Evolutionary conservation across 2,329 filamentous ascomycete genomes (phyloP), one percentile per base, ranked within the genome.

Genomic region (Aspergillus vadensis): DNA sequence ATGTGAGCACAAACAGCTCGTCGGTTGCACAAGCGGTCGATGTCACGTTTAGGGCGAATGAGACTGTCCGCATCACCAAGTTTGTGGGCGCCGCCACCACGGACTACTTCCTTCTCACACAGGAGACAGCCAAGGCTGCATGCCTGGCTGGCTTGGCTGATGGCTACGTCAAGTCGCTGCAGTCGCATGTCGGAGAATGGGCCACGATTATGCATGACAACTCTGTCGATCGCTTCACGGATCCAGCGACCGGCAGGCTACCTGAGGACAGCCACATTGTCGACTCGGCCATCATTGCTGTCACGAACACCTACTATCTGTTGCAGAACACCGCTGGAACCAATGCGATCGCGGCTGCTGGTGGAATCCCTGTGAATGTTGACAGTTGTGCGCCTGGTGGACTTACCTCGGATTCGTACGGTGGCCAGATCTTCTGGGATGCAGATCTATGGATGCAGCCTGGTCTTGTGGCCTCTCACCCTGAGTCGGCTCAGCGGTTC

Each of bases 361-460:
- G 81, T 55, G 81, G 82, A 55, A 77, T 81, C 1, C 71, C 77
- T 2, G 77, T 90, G 5, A 85, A 88, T 60, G 79, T 83, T 21
- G 80, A 88, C 70, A 89, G 87, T 65, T 85, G 91, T 52, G 79
- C 86, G 2, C 88, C 91, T n/a, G 86, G 88, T 59, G 88, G 88
- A 0, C 73, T 91, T 21, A 84, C 82, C 0, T 88, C 87, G 5
- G 87, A 89, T 64, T 88, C 85, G 7, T 91, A 91, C 66, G 88
- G 80, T 21, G 88, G 88, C 0, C 76, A 82, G 39, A 80, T 88
- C n/a, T 88, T 88, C 69, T 88, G 86, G 86, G 86, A 88, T 73
- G 83, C 84, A 14, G 86, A 88, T 70, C 79, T 88, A 4, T 89
- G 86, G 86, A 88, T 89, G 84, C 84, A 86, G 32, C 88, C 88